A percentile compares a stretch with the other conserved stretches of the same genome.
Evolutionary conservation across 495 filamentous ascomycete genomes (phyloP).

Genomic region (Cenococcum geophilum): DNA sequence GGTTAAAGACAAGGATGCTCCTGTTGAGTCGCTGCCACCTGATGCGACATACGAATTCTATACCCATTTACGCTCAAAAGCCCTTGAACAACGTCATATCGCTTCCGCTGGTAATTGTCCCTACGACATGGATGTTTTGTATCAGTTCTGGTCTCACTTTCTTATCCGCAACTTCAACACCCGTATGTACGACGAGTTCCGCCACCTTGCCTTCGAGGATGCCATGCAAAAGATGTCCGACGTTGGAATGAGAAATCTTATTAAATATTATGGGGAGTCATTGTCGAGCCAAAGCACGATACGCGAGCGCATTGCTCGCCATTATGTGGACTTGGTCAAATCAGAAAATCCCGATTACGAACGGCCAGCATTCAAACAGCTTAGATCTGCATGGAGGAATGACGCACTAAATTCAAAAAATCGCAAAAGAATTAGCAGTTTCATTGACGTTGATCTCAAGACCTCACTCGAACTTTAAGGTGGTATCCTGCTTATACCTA

Average conservation of each 20-base stretch:
- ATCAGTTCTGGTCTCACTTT: constrained; percentile 75
- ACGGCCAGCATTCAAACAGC: constrained; percentile 45
- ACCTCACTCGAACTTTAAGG: constrained; percentile 17
- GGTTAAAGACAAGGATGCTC: constrained; percentile 45
- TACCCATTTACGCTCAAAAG: constrained; percentile 49
- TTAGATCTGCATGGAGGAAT: constrained; percentile 49
- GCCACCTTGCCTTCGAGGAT: constrained; percentile 64
- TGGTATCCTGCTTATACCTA: not conserved
- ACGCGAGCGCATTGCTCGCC: constrained; percentile 46
- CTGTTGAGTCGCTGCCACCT: constrained; percentile 40
- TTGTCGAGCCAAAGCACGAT: constrained; percentile 47
- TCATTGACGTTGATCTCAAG: constrained; percentile 29
- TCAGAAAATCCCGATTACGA: constrained; percentile 37
- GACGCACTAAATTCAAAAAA: constrained; percentile 51
- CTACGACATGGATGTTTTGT: constrained; percentile 60
- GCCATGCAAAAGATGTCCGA: constrained; percentile 43
- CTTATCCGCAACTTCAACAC: constrained; percentile 69
- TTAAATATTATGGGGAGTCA: constrained; percentile 54
- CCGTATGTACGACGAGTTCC: constrained; percentile 76
- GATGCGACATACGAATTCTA: constrained; percentile 51
- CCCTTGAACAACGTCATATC: constrained; percentile 51
- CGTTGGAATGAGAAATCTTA: constrained; percentile 50
- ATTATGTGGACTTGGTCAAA: constrained; percentile 50
- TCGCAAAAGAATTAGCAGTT: constrained; percentile 48
- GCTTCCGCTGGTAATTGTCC: constrained; percentile 46